Base-by-base conservation (phyloP, 331 rosid genomes). In the Dryas integrifolia region DNA sequence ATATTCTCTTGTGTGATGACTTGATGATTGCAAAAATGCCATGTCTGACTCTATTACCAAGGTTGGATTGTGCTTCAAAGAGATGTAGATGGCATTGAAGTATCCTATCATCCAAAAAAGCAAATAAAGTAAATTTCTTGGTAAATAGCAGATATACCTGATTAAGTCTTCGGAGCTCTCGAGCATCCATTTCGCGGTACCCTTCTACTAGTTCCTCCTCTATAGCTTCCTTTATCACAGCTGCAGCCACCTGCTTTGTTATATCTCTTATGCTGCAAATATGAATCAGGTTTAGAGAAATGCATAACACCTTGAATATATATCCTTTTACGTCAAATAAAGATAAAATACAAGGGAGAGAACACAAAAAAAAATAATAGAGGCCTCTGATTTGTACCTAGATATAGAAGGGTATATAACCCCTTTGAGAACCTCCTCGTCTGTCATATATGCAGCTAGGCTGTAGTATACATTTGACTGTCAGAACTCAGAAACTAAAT, bases 141-240 rank as follows among this genome's bases (percentile, higher is more conserved):
- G 9, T 56, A 56, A 44, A 65, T 14, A 44, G 14, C 47, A 61
- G 35, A n/a, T 59, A 30, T 82, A 90, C 99, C 97, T 78, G 74
- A 55, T 48, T 80, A 58, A 92, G 90, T 85, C 71, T 95, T 50
- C 16, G 82, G 44, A 95, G 87, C 69, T 95, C 99, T 71, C 93
- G 88, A 58, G 89, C 89, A 75, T 95, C 98, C 82, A 95, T 85
- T 62, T 68, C 89, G 6, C 91, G 92, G 75, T 89, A 79, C 56
- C 99, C 99, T 86, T 92, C 99, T 0, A 85, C 99, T 69, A 92
- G 87, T 77, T 92, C 96, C 84, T 95, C 99, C 67, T 76, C 90
- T 69, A 95, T 58, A 45, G 99, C 96, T 85, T 95, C 99, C 77
- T 83, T 84, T 75, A 95, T 78, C 75, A 95, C 97, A 79, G 99